Evolutionary conservation across 345 rosid genomes (phyloP).

Genomic region (Carallia brachiata): DNA sequence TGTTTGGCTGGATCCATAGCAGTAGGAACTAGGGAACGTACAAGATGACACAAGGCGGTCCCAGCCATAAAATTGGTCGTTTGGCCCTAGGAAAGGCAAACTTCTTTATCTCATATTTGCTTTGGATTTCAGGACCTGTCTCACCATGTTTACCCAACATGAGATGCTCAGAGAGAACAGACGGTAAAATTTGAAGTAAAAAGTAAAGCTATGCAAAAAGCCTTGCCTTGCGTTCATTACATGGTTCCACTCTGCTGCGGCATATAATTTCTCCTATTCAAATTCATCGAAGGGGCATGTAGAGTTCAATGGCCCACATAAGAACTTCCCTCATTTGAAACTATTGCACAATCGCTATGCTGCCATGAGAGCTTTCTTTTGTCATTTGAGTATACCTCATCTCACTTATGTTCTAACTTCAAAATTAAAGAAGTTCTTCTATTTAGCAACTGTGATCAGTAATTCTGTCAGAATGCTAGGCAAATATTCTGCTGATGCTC

Average conservation of each 20-base stretch:
- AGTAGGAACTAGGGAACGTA: too few species aligned
- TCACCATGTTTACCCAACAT: background rate
- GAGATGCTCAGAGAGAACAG: background rate
- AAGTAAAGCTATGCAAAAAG: background rate
- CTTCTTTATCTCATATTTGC: too few species aligned
- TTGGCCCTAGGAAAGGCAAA: too few species aligned
- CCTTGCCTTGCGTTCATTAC: background rate
- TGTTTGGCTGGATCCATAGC: too few species aligned
- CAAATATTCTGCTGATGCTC: slow-evolving; percentile 34
- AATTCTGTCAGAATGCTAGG: slow-evolving; percentile 19
- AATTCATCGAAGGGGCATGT: too few species aligned
- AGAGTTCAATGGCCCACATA: too few species aligned
- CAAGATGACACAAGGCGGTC: too few species aligned
- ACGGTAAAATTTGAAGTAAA: background rate
- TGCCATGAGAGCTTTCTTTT: background rate
- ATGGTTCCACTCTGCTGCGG: background rate
- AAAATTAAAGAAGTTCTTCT: background rate
- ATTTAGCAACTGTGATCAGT: background rate
- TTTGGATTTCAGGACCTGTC: background rate
- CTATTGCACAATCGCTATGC: too few species aligned
- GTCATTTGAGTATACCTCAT: slow-evolving; percentile 1
- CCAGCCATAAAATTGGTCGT: too few species aligned
- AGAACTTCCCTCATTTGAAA: too few species aligned
- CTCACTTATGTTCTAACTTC: slow-evolving; percentile 10
- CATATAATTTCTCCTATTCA: too few species aligned